phyloP scores from a whole-genome alignment of 805 yeast genomes.

The Ogataea salicorniae region DNA sequence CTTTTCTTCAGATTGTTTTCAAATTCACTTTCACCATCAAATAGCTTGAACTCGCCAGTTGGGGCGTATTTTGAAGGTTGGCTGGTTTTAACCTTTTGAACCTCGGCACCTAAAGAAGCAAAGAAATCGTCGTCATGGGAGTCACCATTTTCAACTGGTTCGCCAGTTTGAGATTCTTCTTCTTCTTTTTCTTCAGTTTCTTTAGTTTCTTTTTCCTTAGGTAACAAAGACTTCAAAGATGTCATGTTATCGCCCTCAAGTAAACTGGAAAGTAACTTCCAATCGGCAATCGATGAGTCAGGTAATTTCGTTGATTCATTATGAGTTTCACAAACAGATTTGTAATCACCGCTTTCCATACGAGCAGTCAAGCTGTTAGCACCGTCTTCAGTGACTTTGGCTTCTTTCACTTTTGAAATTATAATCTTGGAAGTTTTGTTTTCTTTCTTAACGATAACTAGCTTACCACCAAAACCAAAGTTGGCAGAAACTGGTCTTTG shows the following conservation, averaged over 20 bases:
- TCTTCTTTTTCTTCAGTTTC: slow-evolving; percentile 11
- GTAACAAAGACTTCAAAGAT: slow-evolving; percentile 37
- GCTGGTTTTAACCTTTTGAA: slow-evolving; percentile 4
- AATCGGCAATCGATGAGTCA: slow-evolving; percentile 41
- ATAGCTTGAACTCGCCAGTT: slow-evolving; percentile 46
- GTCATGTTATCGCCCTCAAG: slow-evolving; percentile 45
- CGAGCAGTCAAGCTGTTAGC: slow-evolving; percentile 49
- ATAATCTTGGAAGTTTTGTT: slow-evolving; percentile 37
- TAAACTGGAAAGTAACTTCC: slow-evolving; percentile 56
- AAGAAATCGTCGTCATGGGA: slow-evolving; percentile 30
- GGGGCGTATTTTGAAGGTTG: slow-evolving; percentile 36
- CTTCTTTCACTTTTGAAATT: slow-evolving; percentile 32
- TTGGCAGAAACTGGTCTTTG: slow-evolving; percentile 65
- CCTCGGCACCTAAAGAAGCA: slow-evolving; percentile 24
- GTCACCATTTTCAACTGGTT: slow-evolving; percentile 13
- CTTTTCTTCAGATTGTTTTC: slow-evolving; percentile 45
- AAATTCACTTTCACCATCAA: slow-evolving; percentile 27
- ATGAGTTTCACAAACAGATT: slow-evolving; percentile 51
- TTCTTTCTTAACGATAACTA: slow-evolving; percentile 45
- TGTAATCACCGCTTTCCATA: slow-evolving; percentile 49
- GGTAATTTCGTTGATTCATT: slow-evolving; percentile 28
- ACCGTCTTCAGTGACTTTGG: slow-evolving; percentile 31
- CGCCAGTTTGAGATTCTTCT: slow-evolving; percentile 12
- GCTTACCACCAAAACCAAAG: slow-evolving; percentile 93
- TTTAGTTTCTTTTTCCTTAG: slow-evolving; percentile 13